phyloP scores from a whole-genome alignment of 2,329 filamentous ascomycete genomes.

The Colletotrichum cereale region DNA sequence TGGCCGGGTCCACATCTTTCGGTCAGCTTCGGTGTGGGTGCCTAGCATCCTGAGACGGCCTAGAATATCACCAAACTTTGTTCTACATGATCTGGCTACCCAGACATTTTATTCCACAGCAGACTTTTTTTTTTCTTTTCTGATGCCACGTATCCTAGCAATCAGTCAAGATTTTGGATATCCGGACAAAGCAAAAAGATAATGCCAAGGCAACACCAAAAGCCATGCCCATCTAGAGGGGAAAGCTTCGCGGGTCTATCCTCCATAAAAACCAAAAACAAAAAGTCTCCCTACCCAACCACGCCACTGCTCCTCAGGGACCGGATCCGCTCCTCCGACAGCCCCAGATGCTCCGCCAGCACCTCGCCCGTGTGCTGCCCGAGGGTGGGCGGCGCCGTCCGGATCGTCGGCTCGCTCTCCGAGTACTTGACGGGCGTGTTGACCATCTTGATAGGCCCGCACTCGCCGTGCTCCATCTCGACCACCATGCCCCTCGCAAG shows the following conservation, averaged over 20 bases:
- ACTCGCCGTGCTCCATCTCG: constrained; percentile 84
- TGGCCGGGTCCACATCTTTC: background rate
- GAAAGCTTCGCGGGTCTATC: no score
- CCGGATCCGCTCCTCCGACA: constrained; percentile 70
- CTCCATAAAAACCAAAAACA: background rate
- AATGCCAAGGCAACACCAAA: background rate
- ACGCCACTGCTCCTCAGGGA: constrained; percentile 75
- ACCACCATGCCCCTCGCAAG: constrained; percentile 89
- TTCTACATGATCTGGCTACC: background rate
- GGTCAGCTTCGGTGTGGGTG: background rate
- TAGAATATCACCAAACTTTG: background rate
- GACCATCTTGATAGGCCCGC: constrained; percentile 88
- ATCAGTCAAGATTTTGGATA: background rate
- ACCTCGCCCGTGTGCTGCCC: constrained; percentile 90
- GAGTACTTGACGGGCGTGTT: constrained; percentile 97
- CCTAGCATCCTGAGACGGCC: background rate
- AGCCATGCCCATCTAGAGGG: background rate
- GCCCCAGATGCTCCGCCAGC: constrained; percentile 71
- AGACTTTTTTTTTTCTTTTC: background rate
- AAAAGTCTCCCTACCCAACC: constrained; percentile 59
- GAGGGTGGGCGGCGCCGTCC: constrained; percentile 84
- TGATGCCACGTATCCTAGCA: background rate
- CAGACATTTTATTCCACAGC: background rate
- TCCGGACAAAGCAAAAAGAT: background rate
- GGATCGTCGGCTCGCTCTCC: constrained; percentile 80